These are phyloP conservation scores for Amoebophrya sp. DNA, from an alignment of 169 alveolate genomes.

Conservation along the genomic window DNA sequence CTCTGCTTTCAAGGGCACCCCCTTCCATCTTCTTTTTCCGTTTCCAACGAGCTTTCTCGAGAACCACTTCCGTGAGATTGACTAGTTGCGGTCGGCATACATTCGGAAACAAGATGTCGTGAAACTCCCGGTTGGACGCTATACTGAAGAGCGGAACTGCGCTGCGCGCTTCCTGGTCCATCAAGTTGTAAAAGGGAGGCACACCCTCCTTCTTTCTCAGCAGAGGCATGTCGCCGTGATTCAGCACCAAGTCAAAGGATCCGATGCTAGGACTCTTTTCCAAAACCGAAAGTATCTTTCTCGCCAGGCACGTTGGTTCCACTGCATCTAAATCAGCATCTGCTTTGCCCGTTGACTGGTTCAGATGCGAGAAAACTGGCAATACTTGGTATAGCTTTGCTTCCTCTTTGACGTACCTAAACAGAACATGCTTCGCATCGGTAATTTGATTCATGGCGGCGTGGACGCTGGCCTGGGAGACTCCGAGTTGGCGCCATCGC, in stretches of 20 bases:
- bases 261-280: not conserved
- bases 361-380: not conserved
- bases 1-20: no score
- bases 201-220: not conserved
- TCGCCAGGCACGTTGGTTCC: not conserved
- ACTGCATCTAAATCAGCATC: not conserved
- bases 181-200: conserved; percentile 27
- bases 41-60: not conserved
- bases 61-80: not conserved
- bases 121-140: not conserved
- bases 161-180: conserved; percentile 21
- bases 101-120: conserved; percentile 31
- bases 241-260: conserved; percentile 24
- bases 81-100: conserved; percentile 32
- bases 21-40: not conserved
- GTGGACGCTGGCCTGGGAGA: not conserved
- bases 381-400: not conserved
- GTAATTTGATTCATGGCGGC: not conserved
- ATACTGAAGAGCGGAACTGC: conserved; percentile 27
- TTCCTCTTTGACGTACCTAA: not conserved
- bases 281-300: not conserved
- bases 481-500: not conserved
- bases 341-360: not conserved
- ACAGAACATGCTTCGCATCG: not conserved
- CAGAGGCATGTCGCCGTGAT: conserved; percentile 30